Evolutionary conservation across 2,329 filamentous ascomycete species (phyloP), one percentile per base, ranked within the genome.

Genomic region (Fusarium tjaetaba): DNA sequence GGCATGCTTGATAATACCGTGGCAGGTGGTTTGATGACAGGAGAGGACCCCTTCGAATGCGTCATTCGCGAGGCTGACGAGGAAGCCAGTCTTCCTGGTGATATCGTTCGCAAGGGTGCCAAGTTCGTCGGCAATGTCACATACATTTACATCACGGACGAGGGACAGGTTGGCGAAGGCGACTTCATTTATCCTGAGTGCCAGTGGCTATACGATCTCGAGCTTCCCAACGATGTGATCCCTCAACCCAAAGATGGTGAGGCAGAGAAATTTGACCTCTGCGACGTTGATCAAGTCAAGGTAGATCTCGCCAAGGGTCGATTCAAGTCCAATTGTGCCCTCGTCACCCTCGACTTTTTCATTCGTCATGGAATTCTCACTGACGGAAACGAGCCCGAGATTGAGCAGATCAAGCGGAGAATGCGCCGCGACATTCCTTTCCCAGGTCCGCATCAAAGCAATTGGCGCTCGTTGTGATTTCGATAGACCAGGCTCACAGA

Each of bases 1-100:
- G 89, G 93, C n/a, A 95, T 98, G 88, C 86, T 99, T 74, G 96
- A 99, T 82, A 99, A 98, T 81, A 95, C 95, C 4, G 96, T 97
- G 11, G 96, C 95, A 0, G 89, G 89, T n/a, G 89, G 84, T 0
- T 91, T 98, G 75, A 91, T 92, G 80, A 93, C 94, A 1, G 93
- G 92, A 20, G 95, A 98, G 81, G 87, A 87, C 28, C 93, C 94
- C 0, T 92, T 95, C 55, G 94, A 96, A 79, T 94, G 93, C 80
- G 84, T 97, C 59, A 88, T 98, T 26, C 90, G 96, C 61, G 96
- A 99, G 83, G 92, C 92, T 7, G 91, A 91, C 72, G 96, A 99
- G 83, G 96, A 99, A 81, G 97, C 96, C 2, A 93, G 91, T 42
- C 84, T 99, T 26, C 88, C 93, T 0, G 93, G 91, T 66, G 84